Conservation (phyloP, 1,139 yeast genomes). For the Diutina neorugosa region DNA sequence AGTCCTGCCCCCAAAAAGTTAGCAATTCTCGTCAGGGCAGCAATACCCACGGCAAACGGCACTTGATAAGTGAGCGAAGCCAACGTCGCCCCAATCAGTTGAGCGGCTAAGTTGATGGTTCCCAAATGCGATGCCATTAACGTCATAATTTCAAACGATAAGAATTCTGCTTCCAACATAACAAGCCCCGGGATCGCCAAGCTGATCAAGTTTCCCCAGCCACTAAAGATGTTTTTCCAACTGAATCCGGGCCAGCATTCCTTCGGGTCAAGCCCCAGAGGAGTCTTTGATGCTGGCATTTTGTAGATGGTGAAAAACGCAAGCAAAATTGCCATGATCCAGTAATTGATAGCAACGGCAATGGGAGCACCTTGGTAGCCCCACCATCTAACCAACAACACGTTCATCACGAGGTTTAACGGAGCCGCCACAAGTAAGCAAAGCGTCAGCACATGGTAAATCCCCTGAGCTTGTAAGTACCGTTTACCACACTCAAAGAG, state of each 20-base stretch:
- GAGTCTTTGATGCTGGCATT: conserved; percentile 27
- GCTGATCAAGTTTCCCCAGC: conserved; percentile 45
- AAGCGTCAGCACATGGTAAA: conserved; percentile 40
- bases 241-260: conserved; percentile 28
- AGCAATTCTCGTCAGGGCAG: conserved; percentile 79
- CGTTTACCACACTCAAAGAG: conserved; percentile 43
- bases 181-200: conserved; percentile 64
- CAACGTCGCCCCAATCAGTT: conserved; percentile 73
- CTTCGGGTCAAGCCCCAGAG: conserved; percentile 22
- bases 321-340: conserved; percentile 42
- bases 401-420: conserved; percentile 37
- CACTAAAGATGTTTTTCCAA: conserved; percentile 18
- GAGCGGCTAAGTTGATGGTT: conserved; percentile 75
- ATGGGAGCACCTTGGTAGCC: conserved; percentile 48
- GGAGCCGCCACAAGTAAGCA: conserved; percentile 43
- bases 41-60: conserved; percentile 83
- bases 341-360: conserved; percentile 45
- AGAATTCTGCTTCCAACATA: conserved; percentile 64
- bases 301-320: conserved; percentile 15
- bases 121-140: conserved; percentile 72
- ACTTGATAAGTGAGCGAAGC: conserved; percentile 75
- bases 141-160: conserved; percentile 64
- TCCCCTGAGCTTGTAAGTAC: conserved; percentile 42
- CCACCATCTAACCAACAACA: conserved; percentile 25
- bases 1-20: conserved; percentile 67